These are phyloP conservation scores for Citrus australasica DNA, from an alignment of 345 rosid genomes.

Conservation along the genomic window DNA sequence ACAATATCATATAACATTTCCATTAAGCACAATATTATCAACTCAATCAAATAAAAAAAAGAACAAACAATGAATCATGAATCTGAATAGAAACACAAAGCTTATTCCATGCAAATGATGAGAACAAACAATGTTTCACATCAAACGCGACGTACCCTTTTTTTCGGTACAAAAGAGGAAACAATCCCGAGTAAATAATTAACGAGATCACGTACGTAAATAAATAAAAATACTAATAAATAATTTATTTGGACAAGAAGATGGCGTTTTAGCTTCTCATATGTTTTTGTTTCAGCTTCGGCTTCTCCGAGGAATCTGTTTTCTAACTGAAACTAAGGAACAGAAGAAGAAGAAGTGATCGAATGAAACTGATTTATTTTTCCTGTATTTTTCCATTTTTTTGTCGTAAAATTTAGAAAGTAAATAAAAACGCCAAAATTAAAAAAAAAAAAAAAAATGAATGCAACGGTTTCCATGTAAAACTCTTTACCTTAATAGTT, in stretches of 20 bases:
- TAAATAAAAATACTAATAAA: too few relatives aligned
- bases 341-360: neutral
- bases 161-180: neutral
- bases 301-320: neutral
- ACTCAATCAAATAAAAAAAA: too few relatives aligned
- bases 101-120: neutral
- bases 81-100: neutral
- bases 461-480: slow-evolving; percentile 1
- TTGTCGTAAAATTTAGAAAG: neutral
- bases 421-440: neutral
- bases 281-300: neutral
- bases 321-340: neutral
- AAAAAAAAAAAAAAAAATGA: neutral
- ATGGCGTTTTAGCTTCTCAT: neutral
- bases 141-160: neutral
- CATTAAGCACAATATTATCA: too few relatives aligned
- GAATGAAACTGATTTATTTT: neutral
- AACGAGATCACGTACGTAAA: neutral
- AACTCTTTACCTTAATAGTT: neutral
- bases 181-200: neutral
- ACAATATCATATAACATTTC: too few relatives aligned
- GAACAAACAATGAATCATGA: too few relatives aligned
- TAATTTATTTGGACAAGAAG: neutral
- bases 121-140: neutral
- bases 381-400: neutral